Base-by-base conservation (phyloP, 306 rosid genomes). In the Lathyrus oleraceus region DNA sequence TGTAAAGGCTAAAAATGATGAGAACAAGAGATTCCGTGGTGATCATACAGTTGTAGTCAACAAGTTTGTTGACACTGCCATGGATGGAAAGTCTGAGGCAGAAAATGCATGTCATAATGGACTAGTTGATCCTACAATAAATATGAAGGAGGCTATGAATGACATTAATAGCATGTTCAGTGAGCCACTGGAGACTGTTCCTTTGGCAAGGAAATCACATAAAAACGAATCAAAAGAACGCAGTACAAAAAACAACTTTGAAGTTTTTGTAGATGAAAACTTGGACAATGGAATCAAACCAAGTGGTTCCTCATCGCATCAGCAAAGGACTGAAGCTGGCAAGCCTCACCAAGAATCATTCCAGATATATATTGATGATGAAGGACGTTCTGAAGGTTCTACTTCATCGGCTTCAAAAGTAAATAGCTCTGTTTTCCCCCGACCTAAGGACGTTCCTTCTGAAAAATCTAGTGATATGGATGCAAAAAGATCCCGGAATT, bases 61-160 rank as follows among this genome's bases (percentile, higher is more conserved):
- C 68, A 93, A 85, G 78, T 93, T 88, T 88, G 94, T 83, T 67
- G 94, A 74, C 79, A 82, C 87, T 60, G 90, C 96, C 71, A 80
- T 93, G 73, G 90, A 77, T 40, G 94, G 96, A 23, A 90, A 80
- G 73, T 85, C 96, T 61, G 95, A 74, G 79, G 87, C 88, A 56
- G 98, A 94, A 84, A 83, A 90, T 83, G 96, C 92, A 42, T 84
- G 96, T 68, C 98, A 94, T 73, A 92, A 87, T 67, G 97, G 99
- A 49, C 72, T 91, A 74, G 91, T 91, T 39, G 99, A 94, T 77
- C 99, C 99, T 49, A 90, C 99, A 6, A 77, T 94, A 81, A 94
- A 94, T 71, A 87, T 91, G 97, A 94, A 88, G 82, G 96, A 94
- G 75, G 99, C 96, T 17, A 91, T 88, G 91, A 83, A 75, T 76